Conservation (phyloP, 148 eudicot species). For the Polygonum maritimum region DNA sequence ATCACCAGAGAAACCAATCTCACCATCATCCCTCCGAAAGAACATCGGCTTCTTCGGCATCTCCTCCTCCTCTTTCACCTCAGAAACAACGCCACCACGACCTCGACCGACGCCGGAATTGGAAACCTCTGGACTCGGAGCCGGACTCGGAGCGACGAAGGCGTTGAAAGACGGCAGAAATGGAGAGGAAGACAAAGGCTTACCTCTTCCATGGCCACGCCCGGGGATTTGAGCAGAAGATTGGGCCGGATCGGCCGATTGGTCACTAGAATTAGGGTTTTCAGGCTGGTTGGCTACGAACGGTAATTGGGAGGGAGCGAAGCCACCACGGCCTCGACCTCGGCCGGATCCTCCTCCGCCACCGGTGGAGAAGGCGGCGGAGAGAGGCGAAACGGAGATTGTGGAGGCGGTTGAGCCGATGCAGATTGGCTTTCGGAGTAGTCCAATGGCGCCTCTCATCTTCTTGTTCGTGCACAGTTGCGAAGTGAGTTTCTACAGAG, state of each 20-base stretch:
- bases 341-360: slow-evolving; percentile 43
- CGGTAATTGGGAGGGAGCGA: slow-evolving; percentile 9
- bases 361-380: slow-evolving; percentile 41
- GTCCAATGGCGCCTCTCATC: slow-evolving; percentile 13
- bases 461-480: neutral
- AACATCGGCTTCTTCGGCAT: slow-evolving; percentile 29
- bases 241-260: slow-evolving; percentile 9
- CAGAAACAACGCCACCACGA: slow-evolving; percentile 15
- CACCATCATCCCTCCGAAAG: slow-evolving; percentile 23
- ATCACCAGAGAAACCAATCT: slow-evolving; percentile 3
- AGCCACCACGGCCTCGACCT: slow-evolving; percentile 45
- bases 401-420: slow-evolving; percentile 1
- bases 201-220: slow-evolving; percentile 52
- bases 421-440: slow-evolving; percentile 3
- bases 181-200: slow-evolving; percentile 31
- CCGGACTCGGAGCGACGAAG: slow-evolving; percentile 16
- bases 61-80: slow-evolving; percentile 10
- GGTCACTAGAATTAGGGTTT: slow-evolving; percentile 9
- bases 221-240: slow-evolving; percentile 16
- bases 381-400: slow-evolving; percentile 7
- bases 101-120: slow-evolving; percentile 28
- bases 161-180: slow-evolving; percentile 28
- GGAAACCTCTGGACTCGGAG: neutral
- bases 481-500: neutral
- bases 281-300: slow-evolving; percentile 20